phyloP scores from a whole-genome alignment of 345 rosid species.

The Hevea brasiliensis region DNA sequence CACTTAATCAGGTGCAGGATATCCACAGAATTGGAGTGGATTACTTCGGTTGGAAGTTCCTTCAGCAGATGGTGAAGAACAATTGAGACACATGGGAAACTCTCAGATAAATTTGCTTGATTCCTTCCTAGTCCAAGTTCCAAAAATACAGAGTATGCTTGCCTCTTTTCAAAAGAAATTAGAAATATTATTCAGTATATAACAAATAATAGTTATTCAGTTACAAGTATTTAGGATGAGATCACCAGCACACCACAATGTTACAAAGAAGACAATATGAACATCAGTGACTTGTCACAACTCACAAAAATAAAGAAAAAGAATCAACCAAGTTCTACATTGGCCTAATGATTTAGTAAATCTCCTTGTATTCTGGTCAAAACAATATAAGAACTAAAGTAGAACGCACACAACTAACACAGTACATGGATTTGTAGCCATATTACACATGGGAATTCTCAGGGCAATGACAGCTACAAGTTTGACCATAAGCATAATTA shows the following conservation, averaged over 20 bases:
- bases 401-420: neutral
- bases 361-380: neutral
- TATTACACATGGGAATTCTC: conserved; percentile 16
- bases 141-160: conserved; percentile 45
- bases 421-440: neutral
- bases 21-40: conserved; percentile 58
- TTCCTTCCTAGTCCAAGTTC: conserved; percentile 69
- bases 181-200: conserved; percentile 22
- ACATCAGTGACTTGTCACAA: neutral
- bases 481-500: neutral
- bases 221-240: conserved; percentile 1
- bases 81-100: conserved; percentile 54
- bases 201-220: conserved; percentile 1
- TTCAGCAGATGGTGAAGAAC: conserved; percentile 75
- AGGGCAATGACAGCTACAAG: conserved; percentile 5
- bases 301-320: neutral
- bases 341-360: neutral
- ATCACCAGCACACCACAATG: neutral
- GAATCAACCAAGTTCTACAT: conserved; percentile 1
- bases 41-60: conserved; percentile 67
- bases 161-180: conserved; percentile 42
- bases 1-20: conserved; percentile 63
- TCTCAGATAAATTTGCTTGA: conserved; percentile 39
- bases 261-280: conserved; percentile 3
- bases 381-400: neutral